These are phyloP conservation scores for Dioscorea zingiberensis DNA, from an alignment of 106 monocot genomes.

Conservation along the genomic window DNA sequence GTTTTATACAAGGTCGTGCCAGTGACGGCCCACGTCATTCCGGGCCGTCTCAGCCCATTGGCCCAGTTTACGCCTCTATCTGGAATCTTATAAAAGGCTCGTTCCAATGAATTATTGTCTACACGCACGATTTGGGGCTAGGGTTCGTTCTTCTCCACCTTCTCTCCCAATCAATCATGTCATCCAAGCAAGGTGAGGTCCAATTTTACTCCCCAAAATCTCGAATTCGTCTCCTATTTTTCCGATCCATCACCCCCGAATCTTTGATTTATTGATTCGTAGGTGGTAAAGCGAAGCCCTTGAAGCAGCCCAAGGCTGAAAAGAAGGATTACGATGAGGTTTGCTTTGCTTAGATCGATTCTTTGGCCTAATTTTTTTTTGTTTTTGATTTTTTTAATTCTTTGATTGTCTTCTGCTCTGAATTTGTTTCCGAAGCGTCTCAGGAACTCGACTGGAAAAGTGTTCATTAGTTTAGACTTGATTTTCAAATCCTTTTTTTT, in stretches of 20 bases:
- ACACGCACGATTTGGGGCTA: not conserved
- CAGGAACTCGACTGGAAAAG: no score
- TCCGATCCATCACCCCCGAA: not conserved
- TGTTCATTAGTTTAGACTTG: no score
- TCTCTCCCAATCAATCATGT: not conserved
- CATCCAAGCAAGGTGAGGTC: constrained; percentile 18
- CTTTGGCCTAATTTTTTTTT: not conserved
- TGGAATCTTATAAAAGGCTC: not conserved
- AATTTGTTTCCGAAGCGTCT: no score
- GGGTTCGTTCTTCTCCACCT: constrained; percentile 3
- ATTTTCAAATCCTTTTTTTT: no score
- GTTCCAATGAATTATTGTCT: not conserved
- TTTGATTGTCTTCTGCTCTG: not conserved
- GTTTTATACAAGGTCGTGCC: no score
- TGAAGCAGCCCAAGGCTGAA: constrained; percentile 26
- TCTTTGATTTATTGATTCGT: not conserved
- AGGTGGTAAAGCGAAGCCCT: constrained; percentile 34
- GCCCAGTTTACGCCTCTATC: no score
- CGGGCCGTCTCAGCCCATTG: no score
- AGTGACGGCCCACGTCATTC: no score
- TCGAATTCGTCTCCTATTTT: not conserved
- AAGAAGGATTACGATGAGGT: constrained; percentile 44
- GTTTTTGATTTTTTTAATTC: not conserved
- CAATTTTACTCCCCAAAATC: not conserved
- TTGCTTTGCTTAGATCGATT: not conserved